Base-by-base conservation (phyloP, 257 asterid species). In the Agastache rugosa region DNA sequence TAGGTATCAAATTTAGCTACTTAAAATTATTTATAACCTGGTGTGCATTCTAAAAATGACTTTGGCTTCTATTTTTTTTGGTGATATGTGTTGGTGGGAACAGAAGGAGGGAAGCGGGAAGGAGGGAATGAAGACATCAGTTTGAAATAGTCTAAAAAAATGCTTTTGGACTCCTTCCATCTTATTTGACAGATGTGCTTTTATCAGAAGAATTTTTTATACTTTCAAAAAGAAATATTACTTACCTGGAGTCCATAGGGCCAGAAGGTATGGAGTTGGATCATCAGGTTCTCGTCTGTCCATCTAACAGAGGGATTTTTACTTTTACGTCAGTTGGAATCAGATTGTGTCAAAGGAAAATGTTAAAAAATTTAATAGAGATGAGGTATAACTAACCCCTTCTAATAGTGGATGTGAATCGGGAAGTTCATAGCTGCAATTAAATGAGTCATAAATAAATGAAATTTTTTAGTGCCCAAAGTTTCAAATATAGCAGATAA, bases 191-290 rank as follows among this genome's bases (percentile, higher is more conserved):
- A 31, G 64, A 60, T 67, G 66, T 22, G 45, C 53, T 35, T 76
- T 60, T 75, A 15, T 54, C 35, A 75, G 34, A 67, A 19, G 58
- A 29, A 15, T n/a, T 34, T 31, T 31, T 12, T 19, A 34, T 50
- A 17, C 65, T 61, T 50, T 14, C n/a, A 68, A 47, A 53, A 63
- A 62, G 73, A 51, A 63, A 39, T 73, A 48, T 19, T 64, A 72
- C 74, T 55, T 83, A 94, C 99, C 98, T 56, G 99, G 98, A 71
- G 91, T 85, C 99, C 99, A 94, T 81, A 94, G 85, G 45, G 97
- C 98, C 42, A 94, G 88, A 77, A 94, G 97, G 88, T 94, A 92
- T 1, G 99, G 98, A 78, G 93, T 90, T 78, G 97, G 96, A 83
- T 94, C 99, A 81, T 92, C 98, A 22, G 87, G 88, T 75, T 94